Evolutionary conservation across 306 rosid species (phyloP), one percentile per base, ranked within the genome.

Genomic region (Ammopiptanthus mongolicus): DNA sequence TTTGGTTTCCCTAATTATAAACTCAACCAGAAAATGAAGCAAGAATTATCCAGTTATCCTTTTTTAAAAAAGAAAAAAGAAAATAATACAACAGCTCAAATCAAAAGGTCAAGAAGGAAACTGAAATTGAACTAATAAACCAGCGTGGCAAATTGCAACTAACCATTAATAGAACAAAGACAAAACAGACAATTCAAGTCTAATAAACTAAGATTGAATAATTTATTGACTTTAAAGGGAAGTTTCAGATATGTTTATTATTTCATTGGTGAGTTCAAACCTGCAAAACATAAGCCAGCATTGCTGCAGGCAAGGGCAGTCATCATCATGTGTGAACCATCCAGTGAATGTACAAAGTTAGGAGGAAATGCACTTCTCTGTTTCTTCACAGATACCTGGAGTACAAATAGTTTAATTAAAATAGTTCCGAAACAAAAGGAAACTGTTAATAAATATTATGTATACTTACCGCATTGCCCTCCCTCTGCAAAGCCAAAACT

Each of bases 361-460:
- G 97, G 97, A 51, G 97, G 97, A 80, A 90, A 92, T 50, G 97
- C 97, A 34, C 96, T 89, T 82, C 86, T 89, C 69, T 90, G 97
- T 79, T 89, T 92, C 83, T 86, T 86, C 62, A 69, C 75, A 85
- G 91, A 86, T 63, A 92, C 84, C 97, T 88, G 84, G 50, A 82
- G 74, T 46, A 28, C 8, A 69, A 23, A 42, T 28, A 65, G 58
- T 57, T 28, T 47, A 69, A 57, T 44, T 18, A 71, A 47, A 61
- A 62, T 50, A 73, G 13, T 47, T 28, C 21, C 51, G 18, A 85
- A 68, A 39, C 75, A 73, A 66, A 41, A 60, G 66, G 48, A 48
- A 9, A 42, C 29, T 22, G 53, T 15, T 15, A 52, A 5, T 12
- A 42, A 50, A 36, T 31, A 44, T 71, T 39, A 17, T 44, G 51